phyloP scores from a whole-genome alignment of 768 basidiomycete species.

The Auricularia sp. region DNA sequence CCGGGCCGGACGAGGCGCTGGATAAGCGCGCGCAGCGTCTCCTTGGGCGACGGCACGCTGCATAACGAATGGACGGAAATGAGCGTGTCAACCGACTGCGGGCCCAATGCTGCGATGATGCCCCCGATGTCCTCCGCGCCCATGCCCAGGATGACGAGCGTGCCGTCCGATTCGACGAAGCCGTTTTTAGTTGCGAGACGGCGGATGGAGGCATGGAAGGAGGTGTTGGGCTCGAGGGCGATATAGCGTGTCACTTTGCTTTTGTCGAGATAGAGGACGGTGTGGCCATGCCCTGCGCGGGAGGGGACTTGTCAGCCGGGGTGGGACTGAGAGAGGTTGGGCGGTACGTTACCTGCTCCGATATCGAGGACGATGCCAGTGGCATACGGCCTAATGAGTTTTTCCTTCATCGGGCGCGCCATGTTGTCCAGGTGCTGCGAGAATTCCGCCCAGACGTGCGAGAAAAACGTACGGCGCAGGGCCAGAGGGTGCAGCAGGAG shows the following conservation, averaged over 20 bases:
- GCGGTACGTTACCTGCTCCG: constrained; percentile 45
- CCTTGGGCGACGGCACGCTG: constrained; percentile 46
- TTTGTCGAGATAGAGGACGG: constrained; percentile 11
- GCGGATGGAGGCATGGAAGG: constrained; percentile 10
- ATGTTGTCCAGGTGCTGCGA: constrained; percentile 38
- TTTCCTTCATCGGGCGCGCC: constrained; percentile 30
- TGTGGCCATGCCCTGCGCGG: constrained; percentile 10
- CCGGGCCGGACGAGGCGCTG: constrained; percentile 50
- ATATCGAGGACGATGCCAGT: constrained; percentile 55
- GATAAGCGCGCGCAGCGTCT: constrained; percentile 38
- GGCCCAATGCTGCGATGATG: constrained; percentile 1
- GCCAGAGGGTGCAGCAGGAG: constrained; percentile 36
- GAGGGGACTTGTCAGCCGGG: background rate
- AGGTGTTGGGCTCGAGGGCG: constrained; percentile 15
- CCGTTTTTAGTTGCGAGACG: background rate
- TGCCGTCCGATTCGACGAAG: background rate
- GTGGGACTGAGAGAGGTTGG: background rate
- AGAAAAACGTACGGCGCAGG: constrained; percentile 49
- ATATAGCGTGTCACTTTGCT: constrained; percentile 13
- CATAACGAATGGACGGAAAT: constrained; percentile 60
- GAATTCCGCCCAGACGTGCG: constrained; percentile 45
- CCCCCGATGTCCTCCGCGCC: constrained; percentile 7
- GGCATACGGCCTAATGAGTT: constrained; percentile 45
- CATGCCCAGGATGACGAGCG: constrained; percentile 14
- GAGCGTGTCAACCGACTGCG: constrained; percentile 42